Conservation (phyloP, 2,329 filamentous ascomycete species). For the Talaromyces funiculosus region DNA sequence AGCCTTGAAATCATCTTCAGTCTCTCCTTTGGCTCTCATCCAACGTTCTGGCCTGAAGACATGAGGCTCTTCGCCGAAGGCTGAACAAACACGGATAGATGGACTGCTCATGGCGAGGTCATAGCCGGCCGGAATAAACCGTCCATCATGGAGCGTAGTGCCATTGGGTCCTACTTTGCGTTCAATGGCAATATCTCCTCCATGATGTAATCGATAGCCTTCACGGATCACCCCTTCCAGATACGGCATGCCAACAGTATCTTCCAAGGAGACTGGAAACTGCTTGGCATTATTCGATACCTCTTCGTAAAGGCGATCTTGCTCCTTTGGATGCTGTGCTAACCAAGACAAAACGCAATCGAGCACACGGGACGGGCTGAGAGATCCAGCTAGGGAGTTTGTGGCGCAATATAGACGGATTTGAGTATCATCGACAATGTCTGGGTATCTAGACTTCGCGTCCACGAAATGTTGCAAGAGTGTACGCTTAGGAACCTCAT, state of each 20-base stretch:
- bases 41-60: constrained; percentile 4
- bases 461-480: constrained; percentile 8
- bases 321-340: constrained; percentile 1
- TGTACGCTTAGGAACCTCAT: constrained; percentile 1
- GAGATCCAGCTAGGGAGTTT: constrained; percentile 5
- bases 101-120: constrained; percentile 9
- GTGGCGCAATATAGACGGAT: constrained; percentile 9
- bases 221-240: constrained; percentile 4
- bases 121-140: constrained; percentile 3
- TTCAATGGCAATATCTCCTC: constrained; percentile 8
- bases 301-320: constrained; percentile 2
- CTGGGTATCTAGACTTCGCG: constrained; percentile 5
- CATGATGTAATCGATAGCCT: constrained; percentile 8
- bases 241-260: constrained; percentile 5
- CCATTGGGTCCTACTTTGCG: constrained; percentile 7
- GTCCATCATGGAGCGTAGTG: constrained; percentile 1
- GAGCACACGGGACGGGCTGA: constrained; percentile 7
- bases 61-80: constrained; percentile 1
- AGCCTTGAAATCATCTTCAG: neutral
- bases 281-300: neutral
- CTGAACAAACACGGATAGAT: constrained; percentile 5
- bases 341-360: constrained; percentile 8
- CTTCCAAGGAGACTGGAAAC: constrained; percentile 1
- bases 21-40: constrained; percentile 4
- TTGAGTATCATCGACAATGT: constrained; percentile 7